Percentiles rank a stretch among this genome's conserved stretches.
phyloP scores from a whole-genome alignment of 2,329 filamentous ascomycete species.

The Phaeomoniella chlamydospora region DNA sequence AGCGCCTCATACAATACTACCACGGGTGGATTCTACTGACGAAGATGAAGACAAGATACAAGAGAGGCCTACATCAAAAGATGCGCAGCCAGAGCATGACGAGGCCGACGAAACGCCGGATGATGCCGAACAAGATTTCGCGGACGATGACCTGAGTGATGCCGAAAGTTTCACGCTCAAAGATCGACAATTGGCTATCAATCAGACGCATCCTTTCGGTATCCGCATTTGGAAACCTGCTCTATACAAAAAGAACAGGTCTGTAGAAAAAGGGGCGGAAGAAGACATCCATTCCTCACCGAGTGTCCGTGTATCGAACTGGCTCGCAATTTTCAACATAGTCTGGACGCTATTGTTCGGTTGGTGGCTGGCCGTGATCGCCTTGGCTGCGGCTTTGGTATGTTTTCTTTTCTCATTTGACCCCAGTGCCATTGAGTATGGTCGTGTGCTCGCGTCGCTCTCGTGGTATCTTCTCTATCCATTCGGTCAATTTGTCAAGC shows the following conservation, averaged over 20 bases:
- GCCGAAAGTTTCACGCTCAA: constrained; percentile 96
- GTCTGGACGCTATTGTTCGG: constrained; percentile 86
- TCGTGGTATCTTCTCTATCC: constrained; percentile 84
- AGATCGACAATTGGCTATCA: constrained; percentile 93
- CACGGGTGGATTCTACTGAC: constrained; percentile 20
- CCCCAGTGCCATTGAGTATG: constrained; percentile 73
- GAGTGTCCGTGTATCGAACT: constrained; percentile 68
- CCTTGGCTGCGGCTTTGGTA: constrained; percentile 57
- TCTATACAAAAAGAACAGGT: constrained; percentile 92
- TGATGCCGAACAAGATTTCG: constrained; percentile 39
- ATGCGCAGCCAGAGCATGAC: constrained; percentile 23
- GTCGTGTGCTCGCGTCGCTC: constrained; percentile 68
- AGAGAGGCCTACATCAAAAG: constrained; percentile 16
- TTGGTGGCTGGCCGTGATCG: constrained; percentile 81
- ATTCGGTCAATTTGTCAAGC: constrained; percentile 87
- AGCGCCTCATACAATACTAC: constrained; percentile 16
- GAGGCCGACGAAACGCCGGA: constrained; percentile 37
- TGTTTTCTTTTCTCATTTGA: constrained; percentile 71
- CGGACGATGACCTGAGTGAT: constrained; percentile 62
- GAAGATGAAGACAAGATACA: constrained; percentile 22
- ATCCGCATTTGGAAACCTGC: constrained; percentile 98
- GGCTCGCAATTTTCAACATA: constrained; percentile 78
- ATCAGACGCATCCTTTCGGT: constrained; percentile 96
- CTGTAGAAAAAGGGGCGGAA: constrained; percentile 90
- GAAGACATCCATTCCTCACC: constrained; percentile 94